Evolutionary conservation across 208 protist species (phyloP), one percentile per base, ranked within the genome.

Genomic region (Trypanosomatidae sp.): DNA sequence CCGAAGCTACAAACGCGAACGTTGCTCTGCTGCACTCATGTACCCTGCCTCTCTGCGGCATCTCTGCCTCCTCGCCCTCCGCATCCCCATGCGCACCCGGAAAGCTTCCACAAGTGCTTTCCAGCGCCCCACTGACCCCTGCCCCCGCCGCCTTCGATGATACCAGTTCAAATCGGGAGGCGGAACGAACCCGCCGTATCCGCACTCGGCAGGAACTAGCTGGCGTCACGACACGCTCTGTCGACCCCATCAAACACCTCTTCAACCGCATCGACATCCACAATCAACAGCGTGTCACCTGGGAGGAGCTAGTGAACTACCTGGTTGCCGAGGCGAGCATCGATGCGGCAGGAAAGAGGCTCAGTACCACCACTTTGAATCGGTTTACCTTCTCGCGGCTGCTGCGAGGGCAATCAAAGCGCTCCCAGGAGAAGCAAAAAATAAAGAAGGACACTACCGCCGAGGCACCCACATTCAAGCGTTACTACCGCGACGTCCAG

Each of bases 281-380:
- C 62, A 86, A 84, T 67, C 69, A 83, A 49, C 81, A 79, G 39
- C 52, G 80, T n/a, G 69, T 93, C 39, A 85, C 83, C 12, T 93
- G 89, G 89, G 83, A 87, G 52, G 76, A 91, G 56, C 5, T 93
- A 6, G 52, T 91, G 41, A 76, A 85, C 62, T 82, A 87, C 70
- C 69, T 86, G 3, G 79, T 93, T 5, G 77, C 84, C 22, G 85
- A 90, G 55, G 81, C 86, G 0, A 64, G 56, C 25, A 56, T 10
- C 17, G 69, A 58, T 28, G 49, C 65, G 0, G 22, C 66, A 7
- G 76, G 73, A 49, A 64, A 44, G 1, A 67, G 66, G 28, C 65
- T 77, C 53, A 59, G 50, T n/a, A 75, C 25, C 44, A 71, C 82
- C 53, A 71, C 82, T 6, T 71, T 80, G 15, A 81, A 80, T 25